A percentile compares a stretch with the other conserved stretches of the same genome.
These are phyloP conservation scores for Apiospora saccharicola DNA, from an alignment of 2,329 filamentous ascomycete genomes.

Conservation along the genomic window DNA sequence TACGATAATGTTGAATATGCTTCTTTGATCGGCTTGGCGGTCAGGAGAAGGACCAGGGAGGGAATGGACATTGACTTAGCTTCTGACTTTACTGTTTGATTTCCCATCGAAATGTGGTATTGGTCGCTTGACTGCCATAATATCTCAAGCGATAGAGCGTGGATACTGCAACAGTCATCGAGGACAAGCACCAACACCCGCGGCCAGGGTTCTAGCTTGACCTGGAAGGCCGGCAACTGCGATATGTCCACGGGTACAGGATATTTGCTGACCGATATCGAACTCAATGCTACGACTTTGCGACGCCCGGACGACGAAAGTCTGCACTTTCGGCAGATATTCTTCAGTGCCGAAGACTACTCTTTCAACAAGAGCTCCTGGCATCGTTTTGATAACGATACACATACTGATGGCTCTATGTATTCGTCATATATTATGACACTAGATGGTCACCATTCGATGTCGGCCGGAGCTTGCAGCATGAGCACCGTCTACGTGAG, in stretches of 20 bases:
- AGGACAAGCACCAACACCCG: no score
- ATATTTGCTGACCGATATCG: neutral
- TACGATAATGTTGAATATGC: no score
- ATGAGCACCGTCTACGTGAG: neutral
- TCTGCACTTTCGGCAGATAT: neutral
- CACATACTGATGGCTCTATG: no score
- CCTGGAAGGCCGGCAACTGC: neutral
- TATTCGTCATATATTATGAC: neutral
- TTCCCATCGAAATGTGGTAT: neutral
- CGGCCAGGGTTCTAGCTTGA: neutral
- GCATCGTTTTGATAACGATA: no score
- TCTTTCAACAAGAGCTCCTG: neutral
- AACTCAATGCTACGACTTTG: neutral
- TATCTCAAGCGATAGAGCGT: neutral
- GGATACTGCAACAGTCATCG: neutral
- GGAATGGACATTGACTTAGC: no score
- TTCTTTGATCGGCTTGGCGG: no score
- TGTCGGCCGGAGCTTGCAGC: neutral
- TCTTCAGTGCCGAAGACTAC: neutral
- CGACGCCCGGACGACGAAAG: neutral
- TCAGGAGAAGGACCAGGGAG: no score
- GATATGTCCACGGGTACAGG: neutral
- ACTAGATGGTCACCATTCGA: neutral
- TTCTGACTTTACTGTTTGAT: no score
- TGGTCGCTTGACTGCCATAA: neutral